Evolutionary conservation across 768 basidiomycete genomes (phyloP), one percentile per base, ranked within the genome.

Genomic region (Auriscalpium orientale): DNA sequence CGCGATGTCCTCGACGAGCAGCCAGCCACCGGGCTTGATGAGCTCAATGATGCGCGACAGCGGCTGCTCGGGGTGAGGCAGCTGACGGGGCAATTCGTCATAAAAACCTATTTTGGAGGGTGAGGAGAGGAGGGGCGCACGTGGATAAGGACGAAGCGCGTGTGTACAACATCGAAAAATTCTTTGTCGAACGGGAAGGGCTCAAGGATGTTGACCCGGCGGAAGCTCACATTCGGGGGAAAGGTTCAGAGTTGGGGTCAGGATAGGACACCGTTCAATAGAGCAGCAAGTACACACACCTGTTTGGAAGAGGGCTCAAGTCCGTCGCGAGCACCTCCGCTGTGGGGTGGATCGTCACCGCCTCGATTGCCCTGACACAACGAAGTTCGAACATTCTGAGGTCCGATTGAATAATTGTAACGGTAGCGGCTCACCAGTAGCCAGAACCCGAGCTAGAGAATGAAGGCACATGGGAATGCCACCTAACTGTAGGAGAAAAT

Each of bases 21-120:
- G 59, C 61, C 64, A 65, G 33, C 65, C 66, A 8, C 65, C 64
- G 3, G 65, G 66, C 34, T 54, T 58, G 53, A 67, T 56, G 35
- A 66, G 59, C 46, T 56, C 47, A 34, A 57, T 56, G n/a, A 62
- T 56, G 37, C 61, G 62, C 20, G 38, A 21, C 13, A 66, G 57
- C 16, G 56, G 51, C 10, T 51, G 51, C 46, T 56, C 56, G 9
- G 55, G 61, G 15, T 62, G 43, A 1, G 64, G 64, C 8, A 66
- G 58, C 64, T 65, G 38, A 10, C 15, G 35, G 22, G 12, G 35
- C 6, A 2, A 18, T 43, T 20, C 16, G 6, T 46, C 21, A 18
- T 7, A 54, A 7, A 10, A 10, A n/a, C n/a, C n/a, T n/a, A n/a
- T n/a, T n/a, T n/a, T 28, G 10, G 6, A 18, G 4, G 12, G 28